Evolutionary conservation across 352 stramenopile species (phyloP).

Genomic region (Phytophthora palmivora): DNA sequence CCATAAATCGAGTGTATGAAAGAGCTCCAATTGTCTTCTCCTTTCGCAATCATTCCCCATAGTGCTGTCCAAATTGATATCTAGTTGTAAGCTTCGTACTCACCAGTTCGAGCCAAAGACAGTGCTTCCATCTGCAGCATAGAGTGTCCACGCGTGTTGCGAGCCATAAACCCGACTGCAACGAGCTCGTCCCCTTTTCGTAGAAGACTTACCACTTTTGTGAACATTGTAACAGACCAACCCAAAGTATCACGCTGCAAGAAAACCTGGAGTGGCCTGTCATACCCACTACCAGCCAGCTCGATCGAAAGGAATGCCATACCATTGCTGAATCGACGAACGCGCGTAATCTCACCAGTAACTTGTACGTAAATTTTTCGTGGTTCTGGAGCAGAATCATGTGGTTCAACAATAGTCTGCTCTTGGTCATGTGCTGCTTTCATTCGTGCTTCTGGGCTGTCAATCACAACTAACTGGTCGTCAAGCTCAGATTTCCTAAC

Average conservation of each 20-base stretch:
- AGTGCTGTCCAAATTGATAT: neutral
- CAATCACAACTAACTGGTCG: conserved; percentile 12
- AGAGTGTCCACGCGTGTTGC: conserved; percentile 46
- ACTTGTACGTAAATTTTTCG: conserved; percentile 44
- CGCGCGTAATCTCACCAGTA: conserved; percentile 41
- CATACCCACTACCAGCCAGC: conserved; percentile 17
- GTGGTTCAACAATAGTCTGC: conserved; percentile 12
- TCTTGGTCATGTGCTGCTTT: conserved; percentile 27
- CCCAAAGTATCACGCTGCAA: conserved; percentile 44
- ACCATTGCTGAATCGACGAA: conserved; percentile 56
- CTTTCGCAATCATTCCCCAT: neutral
- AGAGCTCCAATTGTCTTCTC: neutral
- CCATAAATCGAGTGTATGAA: neutral
- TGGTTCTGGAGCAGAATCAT: neutral
- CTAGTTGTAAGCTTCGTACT: conserved; percentile 50
- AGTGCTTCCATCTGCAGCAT: conserved; percentile 50
- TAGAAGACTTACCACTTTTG: conserved; percentile 40
- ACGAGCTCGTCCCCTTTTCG: conserved; percentile 49
- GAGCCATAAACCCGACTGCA: conserved; percentile 46
- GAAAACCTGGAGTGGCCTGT: conserved; percentile 46
- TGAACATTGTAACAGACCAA: conserved; percentile 35
- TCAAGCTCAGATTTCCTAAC: conserved; percentile 16
- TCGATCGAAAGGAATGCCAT: conserved; percentile 57
- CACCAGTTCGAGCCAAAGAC: conserved; percentile 39
- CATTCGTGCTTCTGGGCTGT: conserved; percentile 19